phyloP scores from a whole-genome alignment of 2,329 filamentous ascomycete genomes.

The Chalaropsis ovoidea region DNA sequence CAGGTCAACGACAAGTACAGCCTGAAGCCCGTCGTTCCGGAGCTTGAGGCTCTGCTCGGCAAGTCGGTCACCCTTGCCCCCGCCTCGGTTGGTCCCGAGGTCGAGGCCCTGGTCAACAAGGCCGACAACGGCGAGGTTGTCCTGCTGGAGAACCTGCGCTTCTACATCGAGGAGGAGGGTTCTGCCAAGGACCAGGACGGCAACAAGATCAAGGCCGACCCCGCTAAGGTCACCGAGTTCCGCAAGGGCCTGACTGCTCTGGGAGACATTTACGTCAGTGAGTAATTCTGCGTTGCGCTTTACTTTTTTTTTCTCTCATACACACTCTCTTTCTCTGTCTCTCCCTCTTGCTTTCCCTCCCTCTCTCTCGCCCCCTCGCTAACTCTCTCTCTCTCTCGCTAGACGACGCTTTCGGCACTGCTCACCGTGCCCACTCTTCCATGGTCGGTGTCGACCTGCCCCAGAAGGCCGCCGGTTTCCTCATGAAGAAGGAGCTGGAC shows the following conservation, averaged over 20 bases:
- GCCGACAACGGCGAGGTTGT: conserved; percentile 73
- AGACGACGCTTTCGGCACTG: conserved; percentile 86
- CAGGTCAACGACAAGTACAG: conserved; percentile 87
- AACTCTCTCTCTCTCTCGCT: not conserved
- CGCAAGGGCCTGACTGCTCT: conserved; percentile 88
- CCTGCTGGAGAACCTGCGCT: conserved; percentile 93
- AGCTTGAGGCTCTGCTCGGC: conserved; percentile 82
- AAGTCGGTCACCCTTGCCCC: conserved; percentile 79
- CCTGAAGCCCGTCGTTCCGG: conserved; percentile 78
- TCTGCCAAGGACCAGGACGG: conserved; percentile 87
- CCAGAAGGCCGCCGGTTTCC: conserved; percentile 94
- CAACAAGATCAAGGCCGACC: conserved; percentile 97
- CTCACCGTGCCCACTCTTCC: conserved; percentile 95
- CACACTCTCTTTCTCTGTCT: conserved; percentile 1
- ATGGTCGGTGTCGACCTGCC: conserved; percentile 96
- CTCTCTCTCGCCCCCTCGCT: not conserved
- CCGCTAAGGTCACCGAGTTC: conserved; percentile 84
- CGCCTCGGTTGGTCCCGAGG: conserved; percentile 81
- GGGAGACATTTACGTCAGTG: conserved; percentile 93
- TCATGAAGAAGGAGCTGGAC: conserved; percentile 99
- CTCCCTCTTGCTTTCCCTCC: too few relatives aligned
- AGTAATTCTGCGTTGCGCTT: too few relatives aligned
- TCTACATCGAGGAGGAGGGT: conserved; percentile 97
- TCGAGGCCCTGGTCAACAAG: conserved; percentile 80
- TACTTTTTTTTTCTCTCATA: too few relatives aligned